Evolutionary conservation across 805 yeast species (phyloP).

Genomic region (Wickerhamomyces chambardii): DNA sequence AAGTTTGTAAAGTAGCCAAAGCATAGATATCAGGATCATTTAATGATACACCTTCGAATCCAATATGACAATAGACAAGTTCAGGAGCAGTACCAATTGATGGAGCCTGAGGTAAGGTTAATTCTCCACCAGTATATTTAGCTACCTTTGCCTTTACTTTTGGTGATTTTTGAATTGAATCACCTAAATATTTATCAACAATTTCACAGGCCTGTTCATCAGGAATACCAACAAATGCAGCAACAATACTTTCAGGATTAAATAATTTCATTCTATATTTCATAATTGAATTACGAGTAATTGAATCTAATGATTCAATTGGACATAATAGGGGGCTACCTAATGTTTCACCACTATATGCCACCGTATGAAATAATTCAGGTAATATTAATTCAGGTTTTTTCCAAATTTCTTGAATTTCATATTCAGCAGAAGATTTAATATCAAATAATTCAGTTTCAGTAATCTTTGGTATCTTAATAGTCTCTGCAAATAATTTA

Average conservation of each 20-base stretch:
- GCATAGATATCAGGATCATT: conserved; percentile 84
- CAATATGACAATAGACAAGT: conserved; percentile 77
- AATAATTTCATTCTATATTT: conserved; percentile 59
- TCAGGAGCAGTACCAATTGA: conserved; percentile 67
- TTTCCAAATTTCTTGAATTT: conserved; percentile 70
- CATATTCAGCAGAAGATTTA: conserved; percentile 66
- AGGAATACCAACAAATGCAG: conserved; percentile 81
- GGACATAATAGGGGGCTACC: conserved; percentile 88
- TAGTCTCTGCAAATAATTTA: conserved; percentile 67
- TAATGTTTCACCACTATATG: conserved; percentile 61
- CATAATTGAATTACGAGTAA: conserved; percentile 43
- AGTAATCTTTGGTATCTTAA: conserved; percentile 58
- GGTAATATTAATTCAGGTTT: conserved; percentile 85
- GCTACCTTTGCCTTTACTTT: conserved; percentile 28
- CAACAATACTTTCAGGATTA: conserved; percentile 74
- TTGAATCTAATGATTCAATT: conserved; percentile 46
- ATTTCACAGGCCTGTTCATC: conserved; percentile 60
- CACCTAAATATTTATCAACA: conserved; percentile 56
- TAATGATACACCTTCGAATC: conserved; percentile 81
- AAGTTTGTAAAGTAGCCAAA: conserved; percentile 79
- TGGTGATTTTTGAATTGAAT: conserved; percentile 31
- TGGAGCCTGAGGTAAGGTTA: conserved; percentile 40
- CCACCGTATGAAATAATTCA: conserved; percentile 81
- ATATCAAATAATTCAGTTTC: conserved; percentile 70
- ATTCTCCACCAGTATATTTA: conserved; percentile 51